Evolutionary conservation across 768 basidiomycete genomes (phyloP).

Genomic region (Leucocoprinus birnbaumii): DNA sequence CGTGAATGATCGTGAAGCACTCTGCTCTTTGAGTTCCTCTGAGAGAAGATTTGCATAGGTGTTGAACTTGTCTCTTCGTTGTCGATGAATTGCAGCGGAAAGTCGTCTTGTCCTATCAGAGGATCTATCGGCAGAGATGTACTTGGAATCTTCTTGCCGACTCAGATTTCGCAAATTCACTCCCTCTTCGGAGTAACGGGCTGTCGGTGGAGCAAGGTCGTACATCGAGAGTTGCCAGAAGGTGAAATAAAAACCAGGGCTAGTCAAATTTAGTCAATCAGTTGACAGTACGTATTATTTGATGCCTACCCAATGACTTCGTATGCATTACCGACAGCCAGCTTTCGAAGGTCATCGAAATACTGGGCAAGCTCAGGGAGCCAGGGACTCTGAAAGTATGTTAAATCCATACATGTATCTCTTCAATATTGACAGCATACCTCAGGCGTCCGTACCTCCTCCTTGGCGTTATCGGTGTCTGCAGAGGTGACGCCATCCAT

Average conservation of each 20-base stretch:
- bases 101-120: slow-evolving; percentile 58
- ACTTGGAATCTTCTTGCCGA: slow-evolving; percentile 65
- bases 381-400: slow-evolving; percentile 65
- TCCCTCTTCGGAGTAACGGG: slow-evolving; percentile 79
- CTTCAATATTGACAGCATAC: neutral
- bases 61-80: slow-evolving; percentile 64
- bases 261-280: slow-evolving; percentile 25
- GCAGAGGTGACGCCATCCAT: slow-evolving; percentile 50
- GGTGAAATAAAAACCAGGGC: slow-evolving; percentile 89
- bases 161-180: slow-evolving; percentile 57
- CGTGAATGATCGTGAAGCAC: slow-evolving; percentile 66
- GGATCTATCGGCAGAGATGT: slow-evolving; percentile 67
- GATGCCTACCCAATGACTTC: slow-evolving; percentile 68
- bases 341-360: slow-evolving; percentile 72
- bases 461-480: neutral
- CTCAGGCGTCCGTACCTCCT: slow-evolving; percentile 6
- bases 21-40: slow-evolving; percentile 76
- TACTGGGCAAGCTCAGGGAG: slow-evolving; percentile 67
- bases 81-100: slow-evolving; percentile 55
- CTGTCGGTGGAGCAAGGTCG: slow-evolving; percentile 76
- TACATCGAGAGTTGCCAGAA: slow-evolving; percentile 97
- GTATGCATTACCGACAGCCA: slow-evolving; percentile 63
- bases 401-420: neutral
- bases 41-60: slow-evolving; percentile 54
- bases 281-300: slow-evolving; percentile 1